Conservation (phyloP, 768 basidiomycete species). For the Naematelia encephala region DNA sequence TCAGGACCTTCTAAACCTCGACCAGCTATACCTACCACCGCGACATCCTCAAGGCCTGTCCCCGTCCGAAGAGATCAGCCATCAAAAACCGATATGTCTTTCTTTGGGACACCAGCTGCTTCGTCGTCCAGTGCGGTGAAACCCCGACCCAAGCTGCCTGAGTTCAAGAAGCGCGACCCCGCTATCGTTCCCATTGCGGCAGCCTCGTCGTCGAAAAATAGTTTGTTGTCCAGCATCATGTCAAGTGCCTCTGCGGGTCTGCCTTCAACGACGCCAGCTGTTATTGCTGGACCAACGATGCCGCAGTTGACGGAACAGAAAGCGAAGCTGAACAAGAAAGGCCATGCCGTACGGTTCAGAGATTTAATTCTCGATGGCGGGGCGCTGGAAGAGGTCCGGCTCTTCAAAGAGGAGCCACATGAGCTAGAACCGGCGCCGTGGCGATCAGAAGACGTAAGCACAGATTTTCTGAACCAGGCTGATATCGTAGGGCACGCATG, state of each 20-base stretch:
- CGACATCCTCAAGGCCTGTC: background rate
- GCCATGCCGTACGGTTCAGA: conserved; percentile 29
- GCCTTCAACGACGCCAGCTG: background rate
- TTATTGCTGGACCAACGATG: background rate
- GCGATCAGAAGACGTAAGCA: conserved; percentile 17
- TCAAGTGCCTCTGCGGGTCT: background rate
- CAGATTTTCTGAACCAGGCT: background rate
- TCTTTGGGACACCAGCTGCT: conserved; percentile 10
- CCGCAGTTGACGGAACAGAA: conserved; percentile 4
- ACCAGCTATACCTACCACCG: conserved; percentile 8
- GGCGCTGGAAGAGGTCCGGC: conserved; percentile 18
- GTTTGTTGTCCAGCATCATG: conserved; percentile 3
- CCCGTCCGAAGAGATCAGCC: background rate
- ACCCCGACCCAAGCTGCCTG: conserved; percentile 11
- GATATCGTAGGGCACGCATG: conserved; percentile 19
- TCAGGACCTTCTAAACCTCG: conserved; percentile 1
- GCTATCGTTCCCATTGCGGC: background rate
- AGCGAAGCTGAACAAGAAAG: conserved; percentile 29
- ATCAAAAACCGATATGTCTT: conserved; percentile 22
- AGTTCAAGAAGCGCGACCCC: conserved; percentile 16
- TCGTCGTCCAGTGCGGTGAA: background rate
- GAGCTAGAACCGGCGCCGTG: conserved; percentile 35
- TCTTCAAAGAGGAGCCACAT: conserved; percentile 29
- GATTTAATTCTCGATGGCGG: conserved; percentile 29
- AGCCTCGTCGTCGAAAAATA: background rate